Evolutionary conservation across 176 grass and related monocot genomes (phyloP).

Genomic region (Panicum miliaceum): DNA sequence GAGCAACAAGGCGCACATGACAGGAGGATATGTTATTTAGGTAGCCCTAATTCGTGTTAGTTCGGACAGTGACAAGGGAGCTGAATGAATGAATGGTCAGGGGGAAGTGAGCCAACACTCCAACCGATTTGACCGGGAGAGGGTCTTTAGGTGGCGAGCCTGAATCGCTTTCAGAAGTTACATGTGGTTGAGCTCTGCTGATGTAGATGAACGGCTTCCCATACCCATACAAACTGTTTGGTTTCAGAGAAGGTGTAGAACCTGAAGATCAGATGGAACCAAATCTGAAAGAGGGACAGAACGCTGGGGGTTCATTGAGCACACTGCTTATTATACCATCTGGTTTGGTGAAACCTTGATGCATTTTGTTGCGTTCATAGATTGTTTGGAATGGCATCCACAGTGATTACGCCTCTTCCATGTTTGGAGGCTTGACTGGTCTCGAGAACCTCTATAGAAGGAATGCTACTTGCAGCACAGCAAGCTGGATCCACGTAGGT

Average conservation of each 20-base stretch:
- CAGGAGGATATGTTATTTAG: not conserved
- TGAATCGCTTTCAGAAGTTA: not conserved
- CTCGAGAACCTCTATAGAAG: not conserved
- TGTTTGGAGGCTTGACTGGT: conserved; percentile 17
- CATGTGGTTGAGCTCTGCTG: not conserved
- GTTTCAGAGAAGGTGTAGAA: not conserved
- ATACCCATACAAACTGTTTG: not conserved
- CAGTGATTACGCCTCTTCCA: not conserved
- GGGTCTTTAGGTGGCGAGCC: not conserved
- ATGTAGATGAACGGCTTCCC: not conserved
- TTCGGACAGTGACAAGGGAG: conserved; percentile 55
- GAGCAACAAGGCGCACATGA: not conserved
- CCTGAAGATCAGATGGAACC: not conserved
- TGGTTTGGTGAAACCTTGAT: not conserved
- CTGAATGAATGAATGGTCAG: conserved; percentile 40
- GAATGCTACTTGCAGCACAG: conserved; percentile 1
- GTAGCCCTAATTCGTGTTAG: conserved; percentile 19
- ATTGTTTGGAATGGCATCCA: not conserved
- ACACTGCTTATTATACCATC: not conserved
- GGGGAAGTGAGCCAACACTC: conserved; percentile 34
- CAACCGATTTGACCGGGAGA: conserved; percentile 27
- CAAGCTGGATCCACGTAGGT: conserved; percentile 53
- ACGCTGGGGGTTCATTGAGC: not conserved
- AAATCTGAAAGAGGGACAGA: not conserved
- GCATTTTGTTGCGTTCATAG: not conserved